Percentiles rank a stretch among this genome's conserved stretches.
Conservation (phyloP, 257 asterid species). For the Eustoma russellianum region DNA sequence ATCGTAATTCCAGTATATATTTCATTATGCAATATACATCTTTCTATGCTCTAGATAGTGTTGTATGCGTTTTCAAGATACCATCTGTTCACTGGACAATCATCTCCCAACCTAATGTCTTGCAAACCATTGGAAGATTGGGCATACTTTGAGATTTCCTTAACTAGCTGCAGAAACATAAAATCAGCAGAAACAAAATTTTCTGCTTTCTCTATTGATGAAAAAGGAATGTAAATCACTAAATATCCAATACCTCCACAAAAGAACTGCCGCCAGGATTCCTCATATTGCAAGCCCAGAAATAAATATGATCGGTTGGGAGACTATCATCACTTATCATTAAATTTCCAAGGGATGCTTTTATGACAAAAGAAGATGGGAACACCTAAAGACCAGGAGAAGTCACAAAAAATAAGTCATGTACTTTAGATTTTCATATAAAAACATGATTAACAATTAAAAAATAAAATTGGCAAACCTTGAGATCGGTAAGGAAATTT, state of each 20-base stretch:
- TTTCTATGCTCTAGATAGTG: no score
- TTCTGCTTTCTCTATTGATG: no score
- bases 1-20: no score
- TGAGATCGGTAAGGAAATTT: conserved; percentile 76
- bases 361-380: conserved; percentile 86
- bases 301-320: conserved; percentile 60
- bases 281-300: conserved; percentile 99
- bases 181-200: no score
- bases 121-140: no score
- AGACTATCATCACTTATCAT: conserved; percentile 95
- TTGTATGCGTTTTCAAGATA: no score
- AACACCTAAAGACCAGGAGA: conserved; percentile 47
- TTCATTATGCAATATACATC: no score
- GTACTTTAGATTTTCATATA: neutral
- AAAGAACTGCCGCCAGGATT: conserved; percentile 95
- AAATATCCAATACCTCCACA: conserved; percentile 58
- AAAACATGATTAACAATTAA: conserved; percentile 7
- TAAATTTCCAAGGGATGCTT: conserved; percentile 95
- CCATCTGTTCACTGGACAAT: no score
- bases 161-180: no score
- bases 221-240: neutral
- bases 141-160: no score
- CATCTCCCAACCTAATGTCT: no score
- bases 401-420: neutral
- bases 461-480: conserved; percentile 36